Conservation (phyloP, 805 yeast species). For the Ogataea ramenticola region DNA sequence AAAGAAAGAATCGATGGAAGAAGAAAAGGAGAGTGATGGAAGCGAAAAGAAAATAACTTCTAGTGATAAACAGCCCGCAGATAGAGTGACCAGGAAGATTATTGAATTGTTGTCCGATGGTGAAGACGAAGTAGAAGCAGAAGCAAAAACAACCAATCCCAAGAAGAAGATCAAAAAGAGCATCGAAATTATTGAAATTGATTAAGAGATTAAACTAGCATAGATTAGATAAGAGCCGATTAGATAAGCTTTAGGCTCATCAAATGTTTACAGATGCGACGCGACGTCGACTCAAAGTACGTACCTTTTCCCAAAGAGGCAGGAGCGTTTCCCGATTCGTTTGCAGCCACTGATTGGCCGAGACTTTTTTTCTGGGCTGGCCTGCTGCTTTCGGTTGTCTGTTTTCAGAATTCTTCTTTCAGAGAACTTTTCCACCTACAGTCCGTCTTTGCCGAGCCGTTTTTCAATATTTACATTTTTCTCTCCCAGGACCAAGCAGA, state of each 20-base stretch:
- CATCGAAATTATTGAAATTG: no score
- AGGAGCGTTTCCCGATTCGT: neutral
- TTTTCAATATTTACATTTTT: neutral
- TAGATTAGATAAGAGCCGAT: no score
- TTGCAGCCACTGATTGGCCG: neutral
- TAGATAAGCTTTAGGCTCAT: no score
- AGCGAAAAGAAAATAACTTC: no score
- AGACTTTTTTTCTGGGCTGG: no score
- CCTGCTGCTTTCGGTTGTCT: neutral
- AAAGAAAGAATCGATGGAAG: neutral
- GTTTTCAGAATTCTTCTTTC: neutral
- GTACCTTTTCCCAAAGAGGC: neutral
- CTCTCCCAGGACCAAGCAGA: no score
- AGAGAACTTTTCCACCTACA: no score
- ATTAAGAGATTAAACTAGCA: no score
- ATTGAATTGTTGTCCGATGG: neutral
- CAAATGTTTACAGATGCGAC: no score
- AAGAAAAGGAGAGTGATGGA: neutral
- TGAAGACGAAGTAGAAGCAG: neutral
- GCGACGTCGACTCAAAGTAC: neutral
- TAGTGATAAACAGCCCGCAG: no score
- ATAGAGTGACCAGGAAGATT: neutral
- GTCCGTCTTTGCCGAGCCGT: slow-evolving; percentile 1
- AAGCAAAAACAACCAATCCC: neutral
- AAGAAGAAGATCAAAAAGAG: neutral